Evolutionary conservation across 768 basidiomycete species (phyloP).

Genomic region (Macrolepiota albuminosa): DNA sequence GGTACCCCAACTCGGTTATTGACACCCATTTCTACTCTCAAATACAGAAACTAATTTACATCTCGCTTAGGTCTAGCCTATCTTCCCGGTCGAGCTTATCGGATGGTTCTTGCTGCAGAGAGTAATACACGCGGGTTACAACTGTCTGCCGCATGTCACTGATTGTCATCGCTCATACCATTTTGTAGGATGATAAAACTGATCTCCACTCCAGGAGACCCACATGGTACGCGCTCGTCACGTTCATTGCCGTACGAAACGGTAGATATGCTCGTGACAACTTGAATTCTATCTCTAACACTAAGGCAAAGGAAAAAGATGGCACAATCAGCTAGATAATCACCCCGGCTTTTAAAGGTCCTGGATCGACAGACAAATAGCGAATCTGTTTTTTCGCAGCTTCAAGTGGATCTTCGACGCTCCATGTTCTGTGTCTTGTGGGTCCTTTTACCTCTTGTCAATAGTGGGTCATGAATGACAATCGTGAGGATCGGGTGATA

Average conservation of each 20-base stretch:
- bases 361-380: not conserved
- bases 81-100: constrained; percentile 34
- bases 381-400: not conserved
- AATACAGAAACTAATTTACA: not conserved
- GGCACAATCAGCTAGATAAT: not conserved
- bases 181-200: constrained; percentile 23
- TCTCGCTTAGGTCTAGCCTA: constrained; percentile 28
- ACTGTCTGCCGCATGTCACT: constrained; percentile 6
- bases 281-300: not conserved
- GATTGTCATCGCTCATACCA: not conserved
- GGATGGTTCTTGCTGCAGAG: constrained; percentile 32
- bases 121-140: constrained; percentile 30
- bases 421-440: not conserved
- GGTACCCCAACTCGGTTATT: constrained; percentile 63
- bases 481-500: not conserved
- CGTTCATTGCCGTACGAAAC: constrained; percentile 13
- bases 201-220: constrained; percentile 27
- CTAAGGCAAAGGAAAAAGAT: not conserved
- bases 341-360: not conserved
- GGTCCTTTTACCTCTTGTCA: not conserved
- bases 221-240: constrained; percentile 11
- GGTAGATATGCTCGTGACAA: constrained; percentile 9
- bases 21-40: not conserved
- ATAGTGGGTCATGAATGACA: not conserved
- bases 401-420: not conserved